Evolutionary conservation across 805 yeast genomes (phyloP), one percentile per base, ranked within the genome.

Genomic region (Candida vaughaniae): DNA sequence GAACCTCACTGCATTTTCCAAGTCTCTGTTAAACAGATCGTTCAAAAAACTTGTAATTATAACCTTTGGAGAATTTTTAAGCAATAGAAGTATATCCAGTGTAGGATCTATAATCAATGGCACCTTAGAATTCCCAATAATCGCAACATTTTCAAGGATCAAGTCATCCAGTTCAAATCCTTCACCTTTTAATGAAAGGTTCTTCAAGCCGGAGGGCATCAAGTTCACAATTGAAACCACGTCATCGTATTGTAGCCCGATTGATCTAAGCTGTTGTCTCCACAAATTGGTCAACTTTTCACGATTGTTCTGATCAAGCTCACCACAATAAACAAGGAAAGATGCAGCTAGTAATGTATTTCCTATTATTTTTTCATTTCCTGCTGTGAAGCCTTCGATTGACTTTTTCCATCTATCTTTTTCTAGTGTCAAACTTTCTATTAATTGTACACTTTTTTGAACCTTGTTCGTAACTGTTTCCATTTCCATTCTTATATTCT

Each of bases 1-100:
- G 67, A 90, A 90, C 45, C 93, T 66, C 18, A 90, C 54, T 0
- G 95, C 82, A 49, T 87, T 84, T 53, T 89, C 95, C 11, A 91
- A 52, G 29, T 78, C 83, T 45, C 79, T 81, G 3, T 74, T 54
- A 53, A 81, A 85, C 0, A 82, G 76, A 4, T 69, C 74, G 48
- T 85, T 88, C 29, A 83, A 57, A 51, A 91, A 86, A 49, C 95
- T 85, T 0, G 95, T 77, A 0, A 79, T 53, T 2, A 71, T 59
- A 5, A 80, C 48, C 36, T 66, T 68, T 29, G 60, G 58, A 0
- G 69, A 64, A 12, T 58, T 50, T 4, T 42, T 36, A 12, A 86
- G 43, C 4, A 76, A 66, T 0, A 68, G 64, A 1, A 69, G 41
- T 7, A 77, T 56, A 8, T 59, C 48, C 0, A 76, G 74, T 0